Evolutionary conservation across 345 rosid species (phyloP).

Genomic region (Eutrema japonicum): DNA sequence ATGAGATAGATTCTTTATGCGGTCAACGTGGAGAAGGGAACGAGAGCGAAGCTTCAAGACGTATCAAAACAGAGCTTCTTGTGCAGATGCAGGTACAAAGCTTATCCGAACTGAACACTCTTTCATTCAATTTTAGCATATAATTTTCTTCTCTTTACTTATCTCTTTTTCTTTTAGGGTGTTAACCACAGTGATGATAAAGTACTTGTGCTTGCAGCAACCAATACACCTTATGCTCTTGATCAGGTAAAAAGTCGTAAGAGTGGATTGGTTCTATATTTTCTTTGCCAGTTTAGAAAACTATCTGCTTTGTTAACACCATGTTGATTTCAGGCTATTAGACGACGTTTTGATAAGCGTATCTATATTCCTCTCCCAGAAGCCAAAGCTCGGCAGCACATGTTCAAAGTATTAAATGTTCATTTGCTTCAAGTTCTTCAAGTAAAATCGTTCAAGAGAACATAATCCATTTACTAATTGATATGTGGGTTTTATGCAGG

Average conservation of each 20-base stretch:
- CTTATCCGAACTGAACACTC: background rate
- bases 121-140: conserved; percentile 3
- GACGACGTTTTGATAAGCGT: conserved; percentile 96
- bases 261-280: conserved; percentile 18
- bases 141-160: conserved; percentile 22
- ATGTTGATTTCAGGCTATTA: conserved; percentile 69
- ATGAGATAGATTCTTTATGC: conserved; percentile 93
- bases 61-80: conserved; percentile 95
- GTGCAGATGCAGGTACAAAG: conserved; percentile 94
- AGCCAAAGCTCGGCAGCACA: conserved; percentile 85
- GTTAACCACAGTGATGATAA: conserved; percentile 88
- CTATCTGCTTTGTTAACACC: conserved; percentile 31
- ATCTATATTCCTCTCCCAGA: conserved; percentile 97
- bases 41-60: conserved; percentile 96
- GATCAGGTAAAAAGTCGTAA: conserved; percentile 63
- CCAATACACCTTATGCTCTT: conserved; percentile 91
- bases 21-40: conserved; percentile 97
- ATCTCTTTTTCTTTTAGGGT: conserved; percentile 55
- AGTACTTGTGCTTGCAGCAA: conserved; percentile 96
- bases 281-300: conserved; percentile 24
- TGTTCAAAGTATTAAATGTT: conserved; percentile 73
- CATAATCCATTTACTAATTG: conserved; percentile 13
- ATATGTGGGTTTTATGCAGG: conserved; percentile 47
- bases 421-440: conserved; percentile 2
- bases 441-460: background rate